phyloP scores from a whole-genome alignment of 2,329 filamentous ascomycete species.

The Talaromyces sp. region DNA sequence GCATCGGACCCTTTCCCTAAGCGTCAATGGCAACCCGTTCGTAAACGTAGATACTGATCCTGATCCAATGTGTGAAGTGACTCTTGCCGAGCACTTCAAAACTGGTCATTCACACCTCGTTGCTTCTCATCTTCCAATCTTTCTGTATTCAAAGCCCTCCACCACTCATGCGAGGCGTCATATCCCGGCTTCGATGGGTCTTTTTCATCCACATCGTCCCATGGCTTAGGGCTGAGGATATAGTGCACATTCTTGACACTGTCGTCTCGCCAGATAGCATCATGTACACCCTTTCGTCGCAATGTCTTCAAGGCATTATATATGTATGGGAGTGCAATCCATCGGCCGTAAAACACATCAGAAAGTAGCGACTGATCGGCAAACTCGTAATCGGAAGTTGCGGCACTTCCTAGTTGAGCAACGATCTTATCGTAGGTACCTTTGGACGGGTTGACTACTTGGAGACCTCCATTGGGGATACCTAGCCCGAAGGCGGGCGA shows the following conservation, averaged over 20 bases:
- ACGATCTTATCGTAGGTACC: constrained; percentile 52
- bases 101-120: constrained; percentile 12
- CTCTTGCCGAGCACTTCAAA: not conserved
- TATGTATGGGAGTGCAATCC: constrained; percentile 58
- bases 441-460: constrained; percentile 58
- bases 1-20: not conserved
- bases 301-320: constrained; percentile 63
- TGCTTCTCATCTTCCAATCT: constrained; percentile 1
- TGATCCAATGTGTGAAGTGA: not conserved
- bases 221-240: constrained; percentile 60
- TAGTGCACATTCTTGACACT: constrained; percentile 63
- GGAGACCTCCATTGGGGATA: constrained; percentile 60
- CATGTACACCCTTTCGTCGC: constrained; percentile 54
- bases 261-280: constrained; percentile 59
- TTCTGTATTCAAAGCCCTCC: constrained; percentile 9
- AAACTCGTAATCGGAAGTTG: constrained; percentile 54
- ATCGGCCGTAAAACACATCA: constrained; percentile 56
- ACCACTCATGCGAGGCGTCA: constrained; percentile 13
- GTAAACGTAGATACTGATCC: not conserved
- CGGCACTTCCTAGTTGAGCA: constrained; percentile 42
- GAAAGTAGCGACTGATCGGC: constrained; percentile 58
- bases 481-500: constrained; percentile 50
- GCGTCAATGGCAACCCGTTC: not conserved
- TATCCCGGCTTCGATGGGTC: not conserved
- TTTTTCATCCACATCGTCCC: constrained; percentile 48